Evolutionary conservation across 2,329 filamentous ascomycete species (phyloP).

Genomic region (Alternaria sp.): DNA sequence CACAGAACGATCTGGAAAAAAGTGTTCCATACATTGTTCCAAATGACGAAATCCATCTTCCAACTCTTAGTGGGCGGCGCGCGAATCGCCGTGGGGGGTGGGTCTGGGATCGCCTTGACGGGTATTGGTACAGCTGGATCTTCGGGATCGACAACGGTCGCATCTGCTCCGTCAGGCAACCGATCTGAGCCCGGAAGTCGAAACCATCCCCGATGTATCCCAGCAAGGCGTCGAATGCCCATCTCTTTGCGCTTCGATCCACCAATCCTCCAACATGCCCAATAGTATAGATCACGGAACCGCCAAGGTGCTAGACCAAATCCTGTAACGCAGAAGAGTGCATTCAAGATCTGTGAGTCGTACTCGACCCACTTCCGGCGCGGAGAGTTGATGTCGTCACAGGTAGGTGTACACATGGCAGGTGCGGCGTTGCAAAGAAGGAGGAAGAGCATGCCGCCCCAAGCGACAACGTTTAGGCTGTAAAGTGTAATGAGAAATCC

Average conservation of each 20-base stretch:
- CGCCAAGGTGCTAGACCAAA: conserved; percentile 88
- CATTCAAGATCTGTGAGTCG: conserved; percentile 83
- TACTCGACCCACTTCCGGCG: conserved; percentile 86
- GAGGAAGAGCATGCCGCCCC: conserved; percentile 91
- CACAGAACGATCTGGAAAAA: conserved; percentile 77
- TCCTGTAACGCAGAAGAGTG: conserved; percentile 84
- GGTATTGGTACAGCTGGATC: conserved; percentile 69
- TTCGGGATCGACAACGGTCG: conserved; percentile 40
- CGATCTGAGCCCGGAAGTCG: conserved; percentile 72
- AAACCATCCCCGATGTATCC: conserved; percentile 79
- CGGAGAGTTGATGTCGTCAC: conserved; percentile 76
- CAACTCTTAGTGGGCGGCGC: conserved; percentile 72
- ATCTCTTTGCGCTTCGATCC: conserved; percentile 55
- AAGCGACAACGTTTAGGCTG: conserved; percentile 82
- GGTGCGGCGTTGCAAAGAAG: conserved; percentile 78
- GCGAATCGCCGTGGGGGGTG: conserved; percentile 75
- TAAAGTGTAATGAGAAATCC: conserved; percentile 83
- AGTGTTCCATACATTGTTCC: conserved; percentile 81
- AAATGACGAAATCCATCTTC: conserved; percentile 83
- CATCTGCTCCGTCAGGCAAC: conserved; percentile 51
- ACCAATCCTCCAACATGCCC: conserved; percentile 68
- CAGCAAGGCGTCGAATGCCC: conserved; percentile 73
- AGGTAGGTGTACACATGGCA: conserved; percentile 75
- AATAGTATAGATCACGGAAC: conserved; percentile 79
- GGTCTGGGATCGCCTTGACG: conserved; percentile 66